Conservation (phyloP, 1,284 basidiomycete species). For the Rhodotorula glutinis region DNA sequence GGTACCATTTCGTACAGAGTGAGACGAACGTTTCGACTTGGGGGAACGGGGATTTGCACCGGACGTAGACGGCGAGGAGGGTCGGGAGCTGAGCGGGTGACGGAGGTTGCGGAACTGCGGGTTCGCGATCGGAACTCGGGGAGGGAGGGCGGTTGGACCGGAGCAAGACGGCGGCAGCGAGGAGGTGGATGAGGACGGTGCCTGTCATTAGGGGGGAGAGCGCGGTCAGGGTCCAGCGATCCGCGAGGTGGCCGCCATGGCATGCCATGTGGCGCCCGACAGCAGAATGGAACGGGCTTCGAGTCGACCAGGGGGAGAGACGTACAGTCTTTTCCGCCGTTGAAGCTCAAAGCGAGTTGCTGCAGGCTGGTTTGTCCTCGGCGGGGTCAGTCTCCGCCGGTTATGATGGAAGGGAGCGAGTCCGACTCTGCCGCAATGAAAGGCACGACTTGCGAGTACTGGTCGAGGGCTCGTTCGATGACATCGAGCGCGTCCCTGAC, state of each 20-base stretch:
- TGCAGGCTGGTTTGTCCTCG: slow-evolving; percentile 16
- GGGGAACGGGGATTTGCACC: slow-evolving; percentile 80
- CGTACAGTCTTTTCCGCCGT: slow-evolving; percentile 96
- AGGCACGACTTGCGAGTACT: slow-evolving; percentile 58
- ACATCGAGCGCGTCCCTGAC: slow-evolving; percentile 73
- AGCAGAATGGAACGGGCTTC: neutral
- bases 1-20: slow-evolving; percentile 63
- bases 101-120: too few relatives aligned
- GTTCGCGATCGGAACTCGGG: neutral
- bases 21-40: slow-evolving; percentile 81
- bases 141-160: slow-evolving; percentile 31
- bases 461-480: slow-evolving; percentile 69
- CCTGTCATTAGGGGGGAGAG: too few relatives aligned
- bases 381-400: too few relatives aligned
- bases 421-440: too few relatives aligned
- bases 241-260: too few relatives aligned
- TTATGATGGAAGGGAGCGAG: too few relatives aligned
- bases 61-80: slow-evolving; percentile 67
- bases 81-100: slow-evolving; percentile 39
- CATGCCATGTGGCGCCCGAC: neutral
- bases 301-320: slow-evolving; percentile 38
- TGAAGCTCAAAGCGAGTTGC: slow-evolving; percentile 69
- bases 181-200: slow-evolving; percentile 88
- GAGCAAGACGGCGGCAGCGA: slow-evolving; percentile 62
- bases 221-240: too few relatives aligned